phyloP scores from a whole-genome alignment of 208 protist genomes.

The Leishmania arabica region DNA sequence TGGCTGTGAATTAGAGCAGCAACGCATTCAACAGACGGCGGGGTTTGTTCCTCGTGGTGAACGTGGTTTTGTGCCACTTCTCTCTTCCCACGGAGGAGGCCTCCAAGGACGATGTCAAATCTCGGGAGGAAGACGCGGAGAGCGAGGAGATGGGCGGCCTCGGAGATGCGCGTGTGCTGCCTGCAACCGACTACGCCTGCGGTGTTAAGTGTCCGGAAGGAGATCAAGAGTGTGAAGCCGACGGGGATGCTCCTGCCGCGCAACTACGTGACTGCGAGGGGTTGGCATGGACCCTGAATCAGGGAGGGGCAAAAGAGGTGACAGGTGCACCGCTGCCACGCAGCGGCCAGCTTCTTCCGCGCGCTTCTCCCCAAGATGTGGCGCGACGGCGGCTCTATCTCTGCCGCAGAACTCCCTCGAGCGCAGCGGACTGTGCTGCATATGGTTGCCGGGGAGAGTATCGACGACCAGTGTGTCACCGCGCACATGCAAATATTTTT shows the following conservation, averaged over 20 bases:
- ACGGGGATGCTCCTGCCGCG: conserved; percentile 33
- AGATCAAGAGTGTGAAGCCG: conserved; percentile 21
- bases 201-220: conserved; percentile 11
- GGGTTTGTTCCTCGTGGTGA: conserved; percentile 23
- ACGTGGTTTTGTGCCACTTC: conserved; percentile 32
- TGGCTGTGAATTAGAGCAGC: neutral
- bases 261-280: conserved; percentile 23
- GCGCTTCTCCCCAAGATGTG: neutral
- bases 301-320: neutral
- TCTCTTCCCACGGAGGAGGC: conserved; percentile 4
- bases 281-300: neutral
- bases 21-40: conserved; percentile 12
- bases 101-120: neutral
- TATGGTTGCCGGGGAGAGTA: conserved; percentile 28
- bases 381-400: neutral
- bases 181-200: conserved; percentile 28
- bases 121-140: conserved; percentile 3
- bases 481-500: conserved; percentile 45
- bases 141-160: neutral
- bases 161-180: conserved; percentile 15
- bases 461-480: conserved; percentile 44
- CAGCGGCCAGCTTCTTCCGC: neutral
- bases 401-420: neutral
- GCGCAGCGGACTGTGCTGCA: conserved; percentile 18
- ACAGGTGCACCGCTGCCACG: neutral